Conservation (phyloP, 2,329 filamentous ascomycete species). For the Leptodontidium sp. region DNA sequence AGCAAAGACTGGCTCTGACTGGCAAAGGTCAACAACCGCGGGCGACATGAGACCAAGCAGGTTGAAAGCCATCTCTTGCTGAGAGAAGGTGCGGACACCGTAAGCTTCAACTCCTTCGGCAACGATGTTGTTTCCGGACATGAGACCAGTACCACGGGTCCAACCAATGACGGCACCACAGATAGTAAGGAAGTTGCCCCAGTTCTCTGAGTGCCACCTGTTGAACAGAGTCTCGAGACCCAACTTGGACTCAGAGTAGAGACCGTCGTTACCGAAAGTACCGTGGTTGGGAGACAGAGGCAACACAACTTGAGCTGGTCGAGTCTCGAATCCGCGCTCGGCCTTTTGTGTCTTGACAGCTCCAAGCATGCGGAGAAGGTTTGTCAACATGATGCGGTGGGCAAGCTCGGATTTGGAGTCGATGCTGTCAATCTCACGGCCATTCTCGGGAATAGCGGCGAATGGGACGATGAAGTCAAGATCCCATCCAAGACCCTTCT, state of each 20-base stretch:
- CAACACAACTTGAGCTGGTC: constrained; percentile 94
- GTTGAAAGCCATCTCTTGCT: constrained; percentile 99
- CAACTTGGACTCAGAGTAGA: constrained; percentile 98
- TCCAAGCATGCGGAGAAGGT: constrained; percentile 89
- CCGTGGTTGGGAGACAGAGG: constrained; percentile 98
- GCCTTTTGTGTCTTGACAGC: constrained; percentile 91
- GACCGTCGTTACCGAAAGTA: constrained; percentile 95
- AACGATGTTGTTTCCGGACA: constrained; percentile 97
- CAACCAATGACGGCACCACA: constrained; percentile 98
- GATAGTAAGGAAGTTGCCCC: constrained; percentile 97
- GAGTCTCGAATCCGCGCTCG: constrained; percentile 87
- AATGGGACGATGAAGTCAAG: constrained; percentile 96
- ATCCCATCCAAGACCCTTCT: constrained; percentile 98
- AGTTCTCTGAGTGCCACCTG: constrained; percentile 96
- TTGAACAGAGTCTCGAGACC: constrained; percentile 98
- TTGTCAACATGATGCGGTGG: constrained; percentile 99
- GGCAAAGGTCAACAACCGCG: constrained; percentile 92
- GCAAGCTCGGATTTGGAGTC: constrained; percentile 98
- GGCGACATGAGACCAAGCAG: constrained; percentile 95
- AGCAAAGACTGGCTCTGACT: constrained; percentile 93
- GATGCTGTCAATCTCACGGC: constrained; percentile 94
- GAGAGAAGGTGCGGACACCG: constrained; percentile 97
- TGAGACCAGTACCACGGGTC: constrained; percentile 97
- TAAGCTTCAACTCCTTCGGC: constrained; percentile 97
- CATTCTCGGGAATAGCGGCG: constrained; percentile 96